Evolutionary conservation across 257 asterid genomes (phyloP).

Genomic region (Lithospermum erythrorhizon): DNA sequence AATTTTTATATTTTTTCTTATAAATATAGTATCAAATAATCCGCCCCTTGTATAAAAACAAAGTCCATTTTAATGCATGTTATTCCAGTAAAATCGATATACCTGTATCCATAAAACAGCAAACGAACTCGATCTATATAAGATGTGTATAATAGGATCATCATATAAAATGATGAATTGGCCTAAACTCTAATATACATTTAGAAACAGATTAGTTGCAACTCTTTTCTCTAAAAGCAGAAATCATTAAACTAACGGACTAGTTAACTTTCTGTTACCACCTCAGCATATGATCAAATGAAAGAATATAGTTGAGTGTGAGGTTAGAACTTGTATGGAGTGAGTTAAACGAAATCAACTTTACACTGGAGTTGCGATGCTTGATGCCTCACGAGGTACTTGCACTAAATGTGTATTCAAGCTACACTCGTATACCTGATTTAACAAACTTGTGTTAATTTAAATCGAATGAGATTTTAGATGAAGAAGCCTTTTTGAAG

Average conservation of each 20-base stretch:
- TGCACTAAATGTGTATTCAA: conserved; percentile 51
- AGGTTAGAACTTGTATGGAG: conserved; percentile 30
- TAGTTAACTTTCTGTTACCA: conserved; percentile 2
- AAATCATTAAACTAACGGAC: neutral
- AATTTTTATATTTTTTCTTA: too few species aligned
- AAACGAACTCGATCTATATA: neutral
- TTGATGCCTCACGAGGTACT: conserved; percentile 19
- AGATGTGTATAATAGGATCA: conserved; percentile 4
- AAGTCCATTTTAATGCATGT: too few species aligned
- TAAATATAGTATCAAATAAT: too few species aligned
- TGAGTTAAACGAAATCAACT: conserved; percentile 20
- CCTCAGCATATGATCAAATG: conserved; percentile 4
- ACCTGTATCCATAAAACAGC: neutral
- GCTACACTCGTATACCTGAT: conserved; percentile 56
- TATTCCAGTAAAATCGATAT: too few species aligned
- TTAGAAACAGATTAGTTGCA: neutral
- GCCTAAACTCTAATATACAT: neutral
- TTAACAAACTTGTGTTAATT: conserved; percentile 17
- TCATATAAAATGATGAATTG: neutral
- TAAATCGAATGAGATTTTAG: neutral
- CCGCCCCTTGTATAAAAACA: too few species aligned
- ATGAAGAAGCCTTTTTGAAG: neutral
- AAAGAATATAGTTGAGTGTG: conserved; percentile 12
- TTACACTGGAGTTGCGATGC: conserved; percentile 25
- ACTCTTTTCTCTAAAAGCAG: neutral